These are phyloP conservation scores for Saturnispora silvae DNA, from an alignment of 805 yeast genomes.

Conservation along the genomic window DNA sequence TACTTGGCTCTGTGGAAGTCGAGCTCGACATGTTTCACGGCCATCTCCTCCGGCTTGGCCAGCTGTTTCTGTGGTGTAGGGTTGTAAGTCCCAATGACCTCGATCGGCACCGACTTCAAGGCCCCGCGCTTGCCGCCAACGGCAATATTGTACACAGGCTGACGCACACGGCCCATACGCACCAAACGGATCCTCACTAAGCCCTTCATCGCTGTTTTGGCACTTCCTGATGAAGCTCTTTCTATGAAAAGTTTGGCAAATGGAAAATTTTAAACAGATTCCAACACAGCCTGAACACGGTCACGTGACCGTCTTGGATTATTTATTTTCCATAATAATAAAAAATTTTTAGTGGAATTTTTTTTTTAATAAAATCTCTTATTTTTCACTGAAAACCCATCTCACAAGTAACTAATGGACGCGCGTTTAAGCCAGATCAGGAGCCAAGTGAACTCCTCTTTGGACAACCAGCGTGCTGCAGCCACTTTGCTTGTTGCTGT, in stretches of 20 bases:
- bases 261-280: neutral
- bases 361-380: neutral
- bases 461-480: constrained; percentile 77
- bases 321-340: no score
- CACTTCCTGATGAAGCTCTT: neutral
- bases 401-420: no score
- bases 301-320: no score
- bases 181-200: constrained; percentile 82
- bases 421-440: constrained; percentile 59
- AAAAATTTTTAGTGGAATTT: neutral
- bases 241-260: neutral
- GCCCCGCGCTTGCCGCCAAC: constrained; percentile 70
- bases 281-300: no score
- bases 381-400: no score
- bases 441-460: constrained; percentile 61
- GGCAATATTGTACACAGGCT: constrained; percentile 86
- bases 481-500: constrained; percentile 81
- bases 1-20: constrained; percentile 87
- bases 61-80: constrained; percentile 68
- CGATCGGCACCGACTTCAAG: constrained; percentile 83
- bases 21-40: constrained; percentile 53
- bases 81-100: constrained; percentile 88
- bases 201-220: constrained; percentile 54
- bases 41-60: constrained; percentile 46
- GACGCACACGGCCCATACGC: constrained; percentile 80